Evolutionary conservation across 192 early-diverging fungal species (phyloP).

Genomic region (Podila clonocystis): DNA sequence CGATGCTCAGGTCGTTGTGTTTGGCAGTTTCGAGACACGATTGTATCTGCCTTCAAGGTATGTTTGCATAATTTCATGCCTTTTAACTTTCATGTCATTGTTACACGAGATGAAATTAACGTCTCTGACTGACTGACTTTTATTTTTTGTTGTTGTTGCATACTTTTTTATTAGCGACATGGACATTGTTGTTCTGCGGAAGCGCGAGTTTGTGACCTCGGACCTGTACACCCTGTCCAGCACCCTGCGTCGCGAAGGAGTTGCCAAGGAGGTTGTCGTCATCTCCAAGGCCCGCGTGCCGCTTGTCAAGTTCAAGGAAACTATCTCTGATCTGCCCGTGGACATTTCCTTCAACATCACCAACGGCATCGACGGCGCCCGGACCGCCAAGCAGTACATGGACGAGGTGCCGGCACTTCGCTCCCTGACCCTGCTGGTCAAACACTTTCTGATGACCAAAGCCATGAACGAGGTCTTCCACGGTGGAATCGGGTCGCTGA

Average conservation of each 20-base stretch:
- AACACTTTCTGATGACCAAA: constrained; percentile 83
- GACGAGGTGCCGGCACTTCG: constrained; percentile 68
- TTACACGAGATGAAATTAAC: background rate
- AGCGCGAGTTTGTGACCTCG: background rate
- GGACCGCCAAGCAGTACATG: constrained; percentile 65
- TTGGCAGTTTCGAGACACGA: constrained; percentile 89
- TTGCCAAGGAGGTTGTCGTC: constrained; percentile 60
- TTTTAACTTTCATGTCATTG: background rate
- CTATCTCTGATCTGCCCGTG: constrained; percentile 72
- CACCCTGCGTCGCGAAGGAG: constrained; percentile 51
- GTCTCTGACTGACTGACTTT: background rate
- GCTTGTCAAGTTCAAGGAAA: constrained; percentile 89
- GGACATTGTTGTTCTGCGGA: constrained; percentile 16
- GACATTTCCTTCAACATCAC: constrained; percentile 89
- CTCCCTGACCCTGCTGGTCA: constrained; percentile 80
- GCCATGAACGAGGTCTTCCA: constrained; percentile 89
- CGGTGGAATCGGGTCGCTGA: constrained; percentile 91
- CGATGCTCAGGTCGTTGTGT: constrained; percentile 66
- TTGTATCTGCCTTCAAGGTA: constrained; percentile 89
- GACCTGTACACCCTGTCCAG: constrained; percentile 3
- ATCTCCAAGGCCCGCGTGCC: constrained; percentile 77
- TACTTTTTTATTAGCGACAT: constrained; percentile 15
- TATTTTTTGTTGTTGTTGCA: constrained; percentile 48
- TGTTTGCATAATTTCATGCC: background rate
- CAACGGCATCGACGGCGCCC: constrained; percentile 69